Evolutionary conservation across 2,329 filamentous ascomycete species (phyloP).

Genomic region (Colletotrichum sp.): DNA sequence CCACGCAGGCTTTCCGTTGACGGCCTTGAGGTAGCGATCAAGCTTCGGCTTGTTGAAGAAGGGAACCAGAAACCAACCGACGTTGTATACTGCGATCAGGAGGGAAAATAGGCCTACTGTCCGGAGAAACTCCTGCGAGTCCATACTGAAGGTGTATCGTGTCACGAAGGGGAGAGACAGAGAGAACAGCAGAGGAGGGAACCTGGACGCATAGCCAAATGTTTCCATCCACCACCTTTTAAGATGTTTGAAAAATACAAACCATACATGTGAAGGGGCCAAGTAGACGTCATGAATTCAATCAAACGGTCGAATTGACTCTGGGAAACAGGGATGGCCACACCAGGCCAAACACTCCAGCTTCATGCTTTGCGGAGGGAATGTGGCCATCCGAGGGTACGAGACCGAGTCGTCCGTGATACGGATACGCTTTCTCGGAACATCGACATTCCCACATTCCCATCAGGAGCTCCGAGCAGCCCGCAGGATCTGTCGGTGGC

Average conservation of each 20-base stretch:
- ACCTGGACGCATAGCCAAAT: accelerated
- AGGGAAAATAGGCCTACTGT: background rate
- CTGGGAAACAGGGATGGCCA: conserved; percentile 4
- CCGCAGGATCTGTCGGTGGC: background rate
- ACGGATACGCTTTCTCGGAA: conserved; percentile 9
- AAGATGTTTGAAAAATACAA: background rate
- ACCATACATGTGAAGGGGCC: background rate
- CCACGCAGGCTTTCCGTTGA: conserved; percentile 35
- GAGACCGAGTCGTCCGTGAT: background rate
- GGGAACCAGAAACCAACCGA: conserved; percentile 3
- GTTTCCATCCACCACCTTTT: background rate
- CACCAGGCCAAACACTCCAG: background rate
- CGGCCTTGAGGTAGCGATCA: conserved; percentile 25
- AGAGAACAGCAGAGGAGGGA: background rate
- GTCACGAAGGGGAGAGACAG: background rate
- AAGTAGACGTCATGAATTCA: background rate
- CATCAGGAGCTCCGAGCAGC: background rate
- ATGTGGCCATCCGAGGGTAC: background rate
- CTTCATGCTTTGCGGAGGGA: background rate
- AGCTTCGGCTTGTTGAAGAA: conserved; percentile 15
- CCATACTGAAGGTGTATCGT: background rate
- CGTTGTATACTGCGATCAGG: background rate
- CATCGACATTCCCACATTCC: background rate
- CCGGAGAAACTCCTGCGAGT: background rate
- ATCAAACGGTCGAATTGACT: background rate